phyloP scores from a whole-genome alignment of 805 yeast species.

The Pichia scutulata region DNA sequence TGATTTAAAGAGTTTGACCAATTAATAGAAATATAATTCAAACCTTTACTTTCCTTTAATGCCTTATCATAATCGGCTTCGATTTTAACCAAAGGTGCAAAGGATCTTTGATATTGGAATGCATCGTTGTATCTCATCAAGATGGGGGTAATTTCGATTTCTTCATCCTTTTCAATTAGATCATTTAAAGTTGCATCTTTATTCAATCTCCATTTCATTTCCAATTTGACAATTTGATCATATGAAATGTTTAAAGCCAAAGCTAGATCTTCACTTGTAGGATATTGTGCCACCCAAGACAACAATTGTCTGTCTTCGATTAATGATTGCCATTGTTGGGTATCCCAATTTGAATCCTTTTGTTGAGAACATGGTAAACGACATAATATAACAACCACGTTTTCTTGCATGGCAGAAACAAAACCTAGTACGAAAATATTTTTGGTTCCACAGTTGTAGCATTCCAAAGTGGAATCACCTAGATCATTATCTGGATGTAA shows the following conservation, averaged over 20 bases:
- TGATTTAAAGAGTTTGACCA: constrained; percentile 70
- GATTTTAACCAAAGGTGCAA: constrained; percentile 72
- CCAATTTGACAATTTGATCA: constrained; percentile 63
- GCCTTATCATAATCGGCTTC: constrained; percentile 77
- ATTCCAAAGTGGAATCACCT: constrained; percentile 83
- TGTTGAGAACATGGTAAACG: constrained; percentile 81
- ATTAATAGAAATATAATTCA: constrained; percentile 60
- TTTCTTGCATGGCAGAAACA: constrained; percentile 78
- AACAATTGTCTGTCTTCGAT: constrained; percentile 73
- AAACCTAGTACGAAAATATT: constrained; percentile 80
- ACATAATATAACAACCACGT: constrained; percentile 80
- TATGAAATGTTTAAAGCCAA: constrained; percentile 49
- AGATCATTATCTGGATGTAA: constrained; percentile 74
- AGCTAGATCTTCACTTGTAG: constrained; percentile 56
- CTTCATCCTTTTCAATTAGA: constrained; percentile 41
- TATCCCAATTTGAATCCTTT: constrained; percentile 78
- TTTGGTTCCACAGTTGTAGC: constrained; percentile 81
- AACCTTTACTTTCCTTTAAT: constrained; percentile 67
- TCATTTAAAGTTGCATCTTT: constrained; percentile 67
- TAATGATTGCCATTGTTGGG: constrained; percentile 78
- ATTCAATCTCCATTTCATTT: constrained; percentile 73
- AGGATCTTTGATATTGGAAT: constrained; percentile 74
- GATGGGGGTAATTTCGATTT: constrained; percentile 60
- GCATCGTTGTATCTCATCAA: constrained; percentile 75
- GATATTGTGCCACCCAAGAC: constrained; percentile 73